These are phyloP conservation scores for Phylloporus arenicola DNA, from an alignment of 768 basidiomycete genomes.

Conservation along the genomic window DNA sequence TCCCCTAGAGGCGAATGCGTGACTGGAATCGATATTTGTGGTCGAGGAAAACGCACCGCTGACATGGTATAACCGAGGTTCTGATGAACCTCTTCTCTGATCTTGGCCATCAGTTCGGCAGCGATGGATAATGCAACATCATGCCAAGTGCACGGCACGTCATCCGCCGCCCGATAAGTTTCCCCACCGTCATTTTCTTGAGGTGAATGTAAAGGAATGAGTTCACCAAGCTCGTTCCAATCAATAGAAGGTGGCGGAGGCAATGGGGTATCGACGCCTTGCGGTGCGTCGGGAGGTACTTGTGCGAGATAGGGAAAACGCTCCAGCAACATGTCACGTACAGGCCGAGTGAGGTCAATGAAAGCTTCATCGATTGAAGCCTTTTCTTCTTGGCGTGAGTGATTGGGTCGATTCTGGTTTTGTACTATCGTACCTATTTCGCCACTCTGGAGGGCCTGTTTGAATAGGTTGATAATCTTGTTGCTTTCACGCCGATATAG, in stretches of 20 bases:
- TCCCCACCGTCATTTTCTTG: slow-evolving; percentile 20
- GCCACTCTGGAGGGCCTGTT: slow-evolving; percentile 67
- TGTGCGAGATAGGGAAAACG: slow-evolving; percentile 72
- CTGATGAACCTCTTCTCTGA: slow-evolving; percentile 59
- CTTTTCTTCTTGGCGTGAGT: slow-evolving; percentile 56
- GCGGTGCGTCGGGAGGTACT: slow-evolving; percentile 61
- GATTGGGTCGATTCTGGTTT: not conserved
- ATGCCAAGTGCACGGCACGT: slow-evolving; percentile 65
- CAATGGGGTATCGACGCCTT: slow-evolving; percentile 70
- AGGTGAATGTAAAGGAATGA: slow-evolving; percentile 51
- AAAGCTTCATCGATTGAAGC: slow-evolving; percentile 98
- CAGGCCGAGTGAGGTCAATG: slow-evolving; percentile 80
- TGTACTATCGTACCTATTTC: slow-evolving; percentile 62
- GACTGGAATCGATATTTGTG: not conserved
- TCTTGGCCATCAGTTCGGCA: slow-evolving; percentile 77
- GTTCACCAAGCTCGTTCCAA: slow-evolving; percentile 57
- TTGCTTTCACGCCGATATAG: slow-evolving; percentile 86
- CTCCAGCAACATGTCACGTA: slow-evolving; percentile 68
- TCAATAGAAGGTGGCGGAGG: slow-evolving; percentile 63
- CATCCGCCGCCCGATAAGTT: slow-evolving; percentile 22
- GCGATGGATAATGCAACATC: slow-evolving; percentile 88
- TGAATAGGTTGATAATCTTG: slow-evolving; percentile 82
- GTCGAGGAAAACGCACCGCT: slow-evolving; percentile 50
- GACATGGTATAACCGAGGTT: slow-evolving; percentile 91
- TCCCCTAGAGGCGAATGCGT: slow-evolving; percentile 48